phyloP scores from a whole-genome alignment of 2,329 filamentous ascomycete species.

The Talaromyces islandicus region DNA sequence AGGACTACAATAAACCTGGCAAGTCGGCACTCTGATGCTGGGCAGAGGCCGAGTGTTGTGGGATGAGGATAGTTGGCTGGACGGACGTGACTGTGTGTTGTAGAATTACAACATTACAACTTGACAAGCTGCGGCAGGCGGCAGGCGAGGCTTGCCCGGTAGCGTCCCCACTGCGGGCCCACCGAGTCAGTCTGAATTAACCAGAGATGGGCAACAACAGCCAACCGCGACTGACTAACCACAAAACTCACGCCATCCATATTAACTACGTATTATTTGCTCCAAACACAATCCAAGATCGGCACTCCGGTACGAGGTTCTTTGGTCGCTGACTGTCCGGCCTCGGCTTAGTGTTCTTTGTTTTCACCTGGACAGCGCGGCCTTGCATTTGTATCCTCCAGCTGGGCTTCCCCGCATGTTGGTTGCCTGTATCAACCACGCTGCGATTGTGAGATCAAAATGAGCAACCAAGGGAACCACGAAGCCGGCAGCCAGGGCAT shows the following conservation, averaged over 20 bases:
- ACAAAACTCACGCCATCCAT: background rate
- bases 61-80: background rate
- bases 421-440: background rate
- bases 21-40: background rate
- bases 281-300: background rate
- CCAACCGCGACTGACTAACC: background rate
- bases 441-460: background rate
- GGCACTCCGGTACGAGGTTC: background rate
- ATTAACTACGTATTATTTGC: background rate
- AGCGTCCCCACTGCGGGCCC: background rate
- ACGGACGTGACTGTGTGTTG: background rate
- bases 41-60: background rate
- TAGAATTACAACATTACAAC: no score
- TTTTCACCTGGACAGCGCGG: background rate
- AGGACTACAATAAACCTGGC: background rate
- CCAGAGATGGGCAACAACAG: no score
- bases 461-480: conserved; percentile 17
- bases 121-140: background rate
- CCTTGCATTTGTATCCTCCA: background rate
- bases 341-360: background rate
- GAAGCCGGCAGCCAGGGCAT: conserved; percentile 22
- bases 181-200: background rate
- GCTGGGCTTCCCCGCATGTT: background rate
- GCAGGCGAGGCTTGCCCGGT: background rate
- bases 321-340: background rate